phyloP scores from a whole-genome alignment of 148 eudicot species.

The Rhododendron molle region DNA sequence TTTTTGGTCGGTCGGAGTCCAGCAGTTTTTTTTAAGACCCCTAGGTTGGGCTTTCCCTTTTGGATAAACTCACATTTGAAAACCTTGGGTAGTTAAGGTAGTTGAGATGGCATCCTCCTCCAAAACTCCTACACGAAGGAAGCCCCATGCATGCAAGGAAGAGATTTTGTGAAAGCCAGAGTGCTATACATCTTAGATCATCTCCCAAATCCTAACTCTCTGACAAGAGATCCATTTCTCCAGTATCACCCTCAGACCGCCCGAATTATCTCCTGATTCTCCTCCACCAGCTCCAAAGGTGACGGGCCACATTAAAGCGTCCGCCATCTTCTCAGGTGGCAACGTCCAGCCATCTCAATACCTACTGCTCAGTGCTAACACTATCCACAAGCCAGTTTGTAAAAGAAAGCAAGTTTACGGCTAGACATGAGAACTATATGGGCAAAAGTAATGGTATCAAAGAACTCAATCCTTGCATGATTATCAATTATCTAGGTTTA shows the following conservation, averaged over 20 bases:
- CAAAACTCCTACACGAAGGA: background rate
- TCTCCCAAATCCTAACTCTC: background rate
- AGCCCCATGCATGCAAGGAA: background rate
- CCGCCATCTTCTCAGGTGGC: background rate
- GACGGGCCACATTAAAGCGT: background rate
- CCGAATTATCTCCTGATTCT: background rate
- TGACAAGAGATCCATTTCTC: background rate
- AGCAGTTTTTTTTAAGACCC: too few relatives aligned
- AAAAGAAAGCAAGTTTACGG: background rate
- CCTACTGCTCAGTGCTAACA: background rate
- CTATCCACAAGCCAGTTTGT: background rate
- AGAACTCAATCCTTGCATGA: background rate
- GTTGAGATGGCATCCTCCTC: background rate
- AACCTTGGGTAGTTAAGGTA: background rate
- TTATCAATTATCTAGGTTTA: background rate
- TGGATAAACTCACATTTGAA: background rate
- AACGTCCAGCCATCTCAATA: background rate
- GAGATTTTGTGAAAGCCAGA: background rate
- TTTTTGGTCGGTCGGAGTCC: too few relatives aligned
- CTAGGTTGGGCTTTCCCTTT: background rate
- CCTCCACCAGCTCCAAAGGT: background rate
- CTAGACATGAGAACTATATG: background rate
- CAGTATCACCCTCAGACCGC: background rate
- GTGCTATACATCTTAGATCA: background rate
- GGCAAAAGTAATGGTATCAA: background rate